Evolutionary conservation across 805 yeast genomes (phyloP), one percentile per base, ranked within the genome.

Genomic region (Scheffersomyces coipomensis): DNA sequence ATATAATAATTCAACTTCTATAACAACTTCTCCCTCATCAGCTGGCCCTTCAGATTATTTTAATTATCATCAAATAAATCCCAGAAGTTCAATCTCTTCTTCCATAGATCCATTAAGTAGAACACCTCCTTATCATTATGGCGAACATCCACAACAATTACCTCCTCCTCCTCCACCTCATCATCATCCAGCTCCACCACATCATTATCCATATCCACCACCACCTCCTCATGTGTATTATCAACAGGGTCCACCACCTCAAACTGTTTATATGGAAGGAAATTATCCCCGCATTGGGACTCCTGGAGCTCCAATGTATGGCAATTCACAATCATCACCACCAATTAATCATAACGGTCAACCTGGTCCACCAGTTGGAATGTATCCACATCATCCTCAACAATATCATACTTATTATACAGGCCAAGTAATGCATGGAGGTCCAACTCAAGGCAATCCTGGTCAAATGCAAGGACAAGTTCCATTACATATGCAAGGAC

Each of bases 351-450:
- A 15, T 19, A 15, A 15, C n/a, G 31, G 19, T n/a, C 30, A 19
- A 13, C 34, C 11, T n/a, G 7, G 11, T 21, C 35, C 21, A 5
- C 16, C 23, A 18, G n/a, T n/a, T n/a, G 34, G 23, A 18, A 19
- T 31, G 6, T 18, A 29, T 23, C 42, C 33, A 11, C 47, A 10
- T 34, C 43, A 23, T 19, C 35, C 11, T 31, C 47, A 22, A 29
- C 45, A 22, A 15, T 29, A 31, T 15, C 40, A 31, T 12, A 39
- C 44, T 2, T 31, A 33, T 8, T 35, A 21, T 12, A 7, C 7
- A 18, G 19, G 15, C 34, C 42, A 31, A 38, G n/a, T n/a, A n/a
- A n/a, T n/a, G n/a, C n/a, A n/a, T n/a, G n/a, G n/a, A 13, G 29
- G 33, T 9, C 29, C 29, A 16, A 33, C 33, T 12, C 16, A 9